These are phyloP conservation scores for Cyberlindnera japonica DNA, from an alignment of 805 yeast genomes.

Conservation along the genomic window DNA sequence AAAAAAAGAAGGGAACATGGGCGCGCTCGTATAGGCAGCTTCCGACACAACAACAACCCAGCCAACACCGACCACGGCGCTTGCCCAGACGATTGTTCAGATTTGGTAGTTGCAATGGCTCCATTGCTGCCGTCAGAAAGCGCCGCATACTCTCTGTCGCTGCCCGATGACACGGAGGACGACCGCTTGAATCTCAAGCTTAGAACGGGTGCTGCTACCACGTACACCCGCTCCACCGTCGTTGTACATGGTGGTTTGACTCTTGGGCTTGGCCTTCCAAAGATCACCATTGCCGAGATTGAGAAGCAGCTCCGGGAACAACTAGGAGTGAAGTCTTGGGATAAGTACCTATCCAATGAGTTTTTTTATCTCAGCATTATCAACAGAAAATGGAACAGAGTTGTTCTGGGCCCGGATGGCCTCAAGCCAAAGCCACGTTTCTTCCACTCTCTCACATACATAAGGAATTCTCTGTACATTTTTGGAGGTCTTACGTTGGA, in stretches of 20 bases:
- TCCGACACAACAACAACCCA: no score
- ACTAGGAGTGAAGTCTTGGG: conserved; percentile 7
- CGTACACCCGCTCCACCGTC: conserved; percentile 54
- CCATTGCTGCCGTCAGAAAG: conserved; percentile 63
- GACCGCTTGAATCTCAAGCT: conserved; percentile 52
- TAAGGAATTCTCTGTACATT: conserved; percentile 48
- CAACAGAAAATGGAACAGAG: conserved; percentile 54
- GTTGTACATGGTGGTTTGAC: conserved; percentile 69
- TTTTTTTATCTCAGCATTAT: conserved; percentile 57
- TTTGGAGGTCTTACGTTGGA: conserved; percentile 61
- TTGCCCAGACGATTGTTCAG: no score
- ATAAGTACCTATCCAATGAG: conserved; percentile 49
- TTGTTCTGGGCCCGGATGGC: conserved; percentile 25
- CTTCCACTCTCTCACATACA: conserved; percentile 54
- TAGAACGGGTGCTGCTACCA: conserved; percentile 66
- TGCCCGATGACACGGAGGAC: conserved; percentile 51
- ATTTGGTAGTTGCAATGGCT: conserved; percentile 55
- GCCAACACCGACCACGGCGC: no score
- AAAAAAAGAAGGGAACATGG: no score
- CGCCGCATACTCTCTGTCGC: conserved; percentile 50
- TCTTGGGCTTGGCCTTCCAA: conserved; percentile 39
- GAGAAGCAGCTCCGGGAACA: conserved; percentile 10
- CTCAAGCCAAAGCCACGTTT: conserved; percentile 36
- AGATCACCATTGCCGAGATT: conserved; percentile 14
- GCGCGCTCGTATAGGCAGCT: no score